These are phyloP conservation scores for Glomus cerebriforme DNA, from an alignment of 192 early-diverging fungal species.

Conservation along the genomic window DNA sequence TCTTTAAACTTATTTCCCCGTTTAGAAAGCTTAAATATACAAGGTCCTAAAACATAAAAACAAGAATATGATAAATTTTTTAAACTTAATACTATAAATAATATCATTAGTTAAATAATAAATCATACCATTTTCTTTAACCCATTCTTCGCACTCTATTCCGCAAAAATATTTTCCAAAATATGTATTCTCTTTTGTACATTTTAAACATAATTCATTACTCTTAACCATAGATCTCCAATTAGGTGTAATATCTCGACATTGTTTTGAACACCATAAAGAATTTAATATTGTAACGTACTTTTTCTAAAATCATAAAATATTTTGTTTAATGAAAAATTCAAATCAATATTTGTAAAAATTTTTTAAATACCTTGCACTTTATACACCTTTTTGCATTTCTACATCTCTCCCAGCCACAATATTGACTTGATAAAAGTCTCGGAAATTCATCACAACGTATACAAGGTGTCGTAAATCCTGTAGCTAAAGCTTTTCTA, in stretches of 20 bases:
- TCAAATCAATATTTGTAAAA: neutral
- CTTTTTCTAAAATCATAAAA: neutral
- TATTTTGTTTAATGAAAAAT: neutral
- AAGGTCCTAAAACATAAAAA: neutral
- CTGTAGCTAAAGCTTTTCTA: constrained; percentile 3
- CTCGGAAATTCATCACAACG: constrained; percentile 4
- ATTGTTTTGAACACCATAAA: constrained; percentile 28
- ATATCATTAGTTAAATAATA: neutral
- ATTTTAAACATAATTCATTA: constrained; percentile 8
- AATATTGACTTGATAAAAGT: neutral
- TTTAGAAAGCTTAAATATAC: constrained; percentile 1
- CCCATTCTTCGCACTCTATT: neutral
- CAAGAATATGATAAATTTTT: neutral
- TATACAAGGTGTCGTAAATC: constrained; percentile 9
- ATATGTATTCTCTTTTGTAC: neutral
- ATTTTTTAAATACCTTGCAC: neutral
- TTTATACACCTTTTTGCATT: neutral
- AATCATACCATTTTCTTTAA: neutral
- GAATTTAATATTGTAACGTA: neutral
- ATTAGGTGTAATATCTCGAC: constrained; percentile 21
- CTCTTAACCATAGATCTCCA: constrained; percentile 16
- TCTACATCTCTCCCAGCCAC: constrained; percentile 24
- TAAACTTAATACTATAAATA: neutral
- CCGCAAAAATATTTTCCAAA: constrained; percentile 19
- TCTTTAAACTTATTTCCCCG: constrained; percentile 14